These are phyloP conservation scores for Epipyxis sp. DNA, from an alignment of 108 stramenopile genomes.

Conservation along the genomic window DNA sequence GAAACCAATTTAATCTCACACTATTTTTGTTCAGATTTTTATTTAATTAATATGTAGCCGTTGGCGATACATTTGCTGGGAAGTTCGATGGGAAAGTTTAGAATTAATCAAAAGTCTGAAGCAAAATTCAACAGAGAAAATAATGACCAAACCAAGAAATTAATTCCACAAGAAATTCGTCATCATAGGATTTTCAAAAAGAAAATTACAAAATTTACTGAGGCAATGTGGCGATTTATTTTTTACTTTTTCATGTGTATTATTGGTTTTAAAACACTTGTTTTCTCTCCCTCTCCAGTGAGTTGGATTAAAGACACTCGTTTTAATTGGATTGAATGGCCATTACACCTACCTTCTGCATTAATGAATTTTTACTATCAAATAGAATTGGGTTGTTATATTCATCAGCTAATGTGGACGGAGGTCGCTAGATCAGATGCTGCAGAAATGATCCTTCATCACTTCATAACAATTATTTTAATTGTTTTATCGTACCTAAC, in stretches of 20 bases:
- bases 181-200: neutral
- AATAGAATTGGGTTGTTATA: conserved; percentile 26
- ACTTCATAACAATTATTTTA: conserved; percentile 22
- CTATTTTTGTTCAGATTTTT: too few species aligned
- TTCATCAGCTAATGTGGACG: conserved; percentile 31
- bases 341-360: neutral
- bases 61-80: too few species aligned
- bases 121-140: too few species aligned
- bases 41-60: too few species aligned
- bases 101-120: too few species aligned
- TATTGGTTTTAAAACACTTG: conserved; percentile 8
- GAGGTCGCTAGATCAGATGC: conserved; percentile 20
- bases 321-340: too few species aligned
- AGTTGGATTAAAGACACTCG: neutral
- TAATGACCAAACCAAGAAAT: too few species aligned
- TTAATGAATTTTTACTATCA: neutral
- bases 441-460: conserved; percentile 24
- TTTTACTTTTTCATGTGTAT: neutral
- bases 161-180: too few species aligned
- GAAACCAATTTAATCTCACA: too few species aligned
- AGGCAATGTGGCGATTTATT: conserved; percentile 23
- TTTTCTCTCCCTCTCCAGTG: neutral
- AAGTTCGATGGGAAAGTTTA: too few species aligned
- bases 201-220: conserved; percentile 22
- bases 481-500: conserved; percentile 5